phyloP scores from a whole-genome alignment of 768 basidiomycete genomes.

The Neoboletus subvelutipes region DNA sequence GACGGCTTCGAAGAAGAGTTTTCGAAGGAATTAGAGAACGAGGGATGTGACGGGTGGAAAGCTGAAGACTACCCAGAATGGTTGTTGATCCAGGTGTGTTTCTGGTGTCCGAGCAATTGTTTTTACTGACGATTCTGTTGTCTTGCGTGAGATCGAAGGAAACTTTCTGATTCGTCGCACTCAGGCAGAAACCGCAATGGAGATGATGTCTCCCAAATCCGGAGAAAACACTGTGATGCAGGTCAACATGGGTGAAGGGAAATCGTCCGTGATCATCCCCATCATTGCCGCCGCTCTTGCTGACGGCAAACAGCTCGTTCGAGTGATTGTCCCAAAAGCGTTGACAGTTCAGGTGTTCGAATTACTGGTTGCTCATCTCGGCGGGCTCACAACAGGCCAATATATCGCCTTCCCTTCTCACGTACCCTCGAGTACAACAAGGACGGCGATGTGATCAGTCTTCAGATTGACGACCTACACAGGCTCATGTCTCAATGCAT shows the following conservation, averaged over 20 bases:
- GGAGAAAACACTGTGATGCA: slow-evolving; percentile 40
- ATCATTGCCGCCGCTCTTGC: no score
- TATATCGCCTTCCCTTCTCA: slow-evolving; percentile 41
- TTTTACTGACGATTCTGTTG: neutral
- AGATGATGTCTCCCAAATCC: slow-evolving; percentile 43
- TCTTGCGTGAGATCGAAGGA: slow-evolving; percentile 39
- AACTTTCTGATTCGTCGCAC: slow-evolving; percentile 17
- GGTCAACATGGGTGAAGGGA: slow-evolving; percentile 58
- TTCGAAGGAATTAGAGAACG: slow-evolving; percentile 22
- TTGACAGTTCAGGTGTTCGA: no score
- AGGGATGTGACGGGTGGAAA: slow-evolving; percentile 15
- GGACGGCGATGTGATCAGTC: neutral
- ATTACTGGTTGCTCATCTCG: no score
- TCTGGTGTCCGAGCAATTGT: neutral
- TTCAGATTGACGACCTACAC: slow-evolving; percentile 23
- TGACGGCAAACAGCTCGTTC: no score
- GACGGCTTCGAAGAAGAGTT: slow-evolving; percentile 29
- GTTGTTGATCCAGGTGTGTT: slow-evolving; percentile 41
- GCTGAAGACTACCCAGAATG: slow-evolving; percentile 34
- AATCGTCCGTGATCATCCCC: slow-evolving; percentile 41
- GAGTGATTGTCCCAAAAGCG: slow-evolving; percentile 43
- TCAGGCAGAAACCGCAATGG: slow-evolving; percentile 38
- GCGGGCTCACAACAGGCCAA: no score
- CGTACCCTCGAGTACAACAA: slow-evolving; percentile 30
- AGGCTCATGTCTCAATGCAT: slow-evolving; percentile 38